Evolutionary conservation across 768 basidiomycete species (phyloP), one percentile per base, ranked within the genome.

Genomic region (Fistulinella prunicolor): DNA sequence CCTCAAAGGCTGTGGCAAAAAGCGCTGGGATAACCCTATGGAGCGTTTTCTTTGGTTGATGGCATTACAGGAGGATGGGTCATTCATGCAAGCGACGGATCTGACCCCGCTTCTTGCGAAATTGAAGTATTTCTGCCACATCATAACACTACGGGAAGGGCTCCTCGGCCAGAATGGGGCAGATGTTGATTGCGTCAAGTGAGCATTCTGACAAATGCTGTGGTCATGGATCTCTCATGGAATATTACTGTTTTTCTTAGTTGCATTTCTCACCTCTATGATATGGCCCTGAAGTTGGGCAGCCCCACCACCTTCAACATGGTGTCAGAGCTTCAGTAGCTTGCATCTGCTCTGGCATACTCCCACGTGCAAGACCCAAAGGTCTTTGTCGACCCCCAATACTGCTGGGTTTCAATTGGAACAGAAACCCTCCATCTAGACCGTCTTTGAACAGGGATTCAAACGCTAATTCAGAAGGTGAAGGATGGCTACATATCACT

Each of bases 251-350:
- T 28, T 28, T 28, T 28, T 28, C 10, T 28, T 28, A 6, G 5
- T 28, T 28, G 5, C 26, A 6, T 28, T 28, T 28, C 26, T 28
- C 12, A 7, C 1, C 16, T 39, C 8, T 17, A 53, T 16, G 6
- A 30, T 3, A 1, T 19, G 0, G 44, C 24, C 0, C 32, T 53
- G 6, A 8, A 30, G n/a, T 10, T 53, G 12, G 41, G 49, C 2
- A 13, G 1, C 0, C 44, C 44, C 0, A 46, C 37, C 0, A 38
- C 52, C 0, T 54, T 42, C 38, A 54, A 54, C 28, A 46, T 47
- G 45, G 6, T 54, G 0, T 54, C 41, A 30, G 53, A 54, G 32
- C 38, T 51, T 9, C 50, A 51, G 7, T 49, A 54, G 4, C 26
- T 36, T 1, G 49, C 53, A 0, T 51, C 49, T 2, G 14, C 41